Percentiles rank a stretch among this genome's conserved stretches.
phyloP scores from a whole-genome alignment of 768 basidiomycete species.

The Kwoniella pini region DNA sequence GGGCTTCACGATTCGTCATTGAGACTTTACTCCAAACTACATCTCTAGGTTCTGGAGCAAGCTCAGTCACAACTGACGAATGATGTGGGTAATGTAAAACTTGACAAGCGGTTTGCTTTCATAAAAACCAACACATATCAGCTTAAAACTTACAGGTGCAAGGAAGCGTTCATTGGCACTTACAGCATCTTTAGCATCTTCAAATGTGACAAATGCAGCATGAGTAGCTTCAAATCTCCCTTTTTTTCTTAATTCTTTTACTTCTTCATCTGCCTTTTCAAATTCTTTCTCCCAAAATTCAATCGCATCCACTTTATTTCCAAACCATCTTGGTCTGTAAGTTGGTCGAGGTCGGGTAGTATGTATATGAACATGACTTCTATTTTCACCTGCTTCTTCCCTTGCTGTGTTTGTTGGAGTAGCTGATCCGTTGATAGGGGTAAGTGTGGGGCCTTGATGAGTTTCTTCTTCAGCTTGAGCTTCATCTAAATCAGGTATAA shows the following conservation, averaged over 20 bases:
- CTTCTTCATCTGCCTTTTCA: constrained; percentile 76
- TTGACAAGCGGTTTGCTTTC: constrained; percentile 87
- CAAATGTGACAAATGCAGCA: constrained; percentile 92
- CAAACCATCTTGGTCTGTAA: constrained; percentile 72
- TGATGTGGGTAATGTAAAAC: constrained; percentile 73
- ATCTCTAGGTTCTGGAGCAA: constrained; percentile 91
- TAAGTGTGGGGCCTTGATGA: neutral
- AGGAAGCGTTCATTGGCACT: constrained; percentile 47
- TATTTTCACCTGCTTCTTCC: constrained; percentile 12
- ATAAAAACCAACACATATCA: too few species aligned
- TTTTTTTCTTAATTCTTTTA: constrained; percentile 67
- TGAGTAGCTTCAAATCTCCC: constrained; percentile 80
- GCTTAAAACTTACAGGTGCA: neutral
- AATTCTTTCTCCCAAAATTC: constrained; percentile 82
- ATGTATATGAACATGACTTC: constrained; percentile 60
- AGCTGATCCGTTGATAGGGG: constrained; percentile 3
- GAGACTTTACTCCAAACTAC: constrained; percentile 92
- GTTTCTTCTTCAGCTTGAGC: constrained; percentile 1
- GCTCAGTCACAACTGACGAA: constrained; percentile 66
- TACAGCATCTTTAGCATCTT: constrained; percentile 90
- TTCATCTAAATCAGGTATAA: constrained; percentile 32
- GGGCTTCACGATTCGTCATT: constrained; percentile 63
- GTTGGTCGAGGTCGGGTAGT: constrained; percentile 75
- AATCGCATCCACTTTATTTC: constrained; percentile 75
- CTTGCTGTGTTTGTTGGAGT: neutral